These are phyloP conservation scores for Fimicolochytrium jonesii DNA, from an alignment of 192 early-diverging fungal species.

Conservation along the genomic window DNA sequence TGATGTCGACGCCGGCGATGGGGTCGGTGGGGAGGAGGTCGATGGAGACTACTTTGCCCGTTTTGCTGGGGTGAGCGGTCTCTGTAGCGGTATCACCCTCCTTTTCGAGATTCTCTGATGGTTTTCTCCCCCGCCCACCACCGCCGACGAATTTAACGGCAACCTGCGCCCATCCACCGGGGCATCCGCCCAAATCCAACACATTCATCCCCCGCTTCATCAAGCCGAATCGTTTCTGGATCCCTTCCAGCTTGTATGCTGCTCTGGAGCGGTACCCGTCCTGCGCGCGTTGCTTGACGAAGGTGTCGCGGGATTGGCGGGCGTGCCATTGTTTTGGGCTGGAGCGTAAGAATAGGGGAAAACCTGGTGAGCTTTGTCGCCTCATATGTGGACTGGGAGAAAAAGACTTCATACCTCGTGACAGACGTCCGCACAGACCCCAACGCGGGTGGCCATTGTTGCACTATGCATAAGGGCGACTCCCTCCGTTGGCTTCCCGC, in stretches of 20 bases:
- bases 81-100: too few species aligned
- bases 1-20: slow-evolving; percentile 56
- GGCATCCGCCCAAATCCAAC: slow-evolving; percentile 68
- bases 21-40: slow-evolving; percentile 68
- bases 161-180: slow-evolving; percentile 80
- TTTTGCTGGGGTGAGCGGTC: too few species aligned
- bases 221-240: slow-evolving; percentile 26
- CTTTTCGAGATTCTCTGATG: too few species aligned
- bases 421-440: too few species aligned
- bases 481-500: too few species aligned
- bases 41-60: slow-evolving; percentile 58
- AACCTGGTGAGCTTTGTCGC: neutral
- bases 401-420: too few species aligned
- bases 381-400: too few species aligned
- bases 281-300: slow-evolving; percentile 48
- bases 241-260: slow-evolving; percentile 65
- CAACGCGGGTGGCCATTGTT: too few species aligned
- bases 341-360: neutral
- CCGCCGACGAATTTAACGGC: slow-evolving; percentile 26
- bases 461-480: too few species aligned
- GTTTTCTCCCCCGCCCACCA: too few species aligned
- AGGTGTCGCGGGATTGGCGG: slow-evolving; percentile 66
- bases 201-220: slow-evolving; percentile 21
- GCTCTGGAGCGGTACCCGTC: slow-evolving; percentile 68
- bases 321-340: slow-evolving; percentile 52